Conservation (phyloP, 495 filamentous ascomycete genomes). For the Tetracladium marchalianum region DNA sequence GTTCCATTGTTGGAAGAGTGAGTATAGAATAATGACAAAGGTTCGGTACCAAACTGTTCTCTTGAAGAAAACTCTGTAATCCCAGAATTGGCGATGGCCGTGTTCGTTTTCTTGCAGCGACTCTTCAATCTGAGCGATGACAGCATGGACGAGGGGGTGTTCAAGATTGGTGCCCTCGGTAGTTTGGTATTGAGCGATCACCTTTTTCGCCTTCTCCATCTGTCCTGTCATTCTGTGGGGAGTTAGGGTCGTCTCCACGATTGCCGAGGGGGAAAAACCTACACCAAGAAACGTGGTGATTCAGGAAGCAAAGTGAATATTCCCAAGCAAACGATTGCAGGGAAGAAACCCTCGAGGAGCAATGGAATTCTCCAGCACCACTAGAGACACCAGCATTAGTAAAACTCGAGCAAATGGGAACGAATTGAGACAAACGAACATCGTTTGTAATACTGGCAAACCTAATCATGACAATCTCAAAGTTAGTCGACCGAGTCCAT, state of each 20-base stretch:
- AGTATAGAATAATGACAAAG: conserved; percentile 30
- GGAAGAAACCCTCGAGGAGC: conserved; percentile 29
- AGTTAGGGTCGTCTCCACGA: too few species aligned
- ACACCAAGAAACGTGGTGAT: conserved; percentile 30
- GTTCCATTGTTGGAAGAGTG: conserved; percentile 36
- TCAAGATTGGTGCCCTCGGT: conserved; percentile 25
- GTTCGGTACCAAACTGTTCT: conserved; percentile 26
- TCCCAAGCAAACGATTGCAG: conserved; percentile 27
- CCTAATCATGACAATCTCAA: too few species aligned
- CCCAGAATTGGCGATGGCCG: conserved; percentile 25
- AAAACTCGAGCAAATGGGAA: not conserved
- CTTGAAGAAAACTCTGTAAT: conserved; percentile 31
- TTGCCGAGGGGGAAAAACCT: too few species aligned
- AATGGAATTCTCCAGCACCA: conserved; percentile 28
- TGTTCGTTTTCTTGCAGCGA: conserved; percentile 24
- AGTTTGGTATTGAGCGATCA: conserved; percentile 30
- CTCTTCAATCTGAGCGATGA: conserved; percentile 32
- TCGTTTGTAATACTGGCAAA: too few species aligned
- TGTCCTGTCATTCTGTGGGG: conserved; percentile 21
- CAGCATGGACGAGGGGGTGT: conserved; percentile 28
- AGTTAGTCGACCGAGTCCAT: too few species aligned
- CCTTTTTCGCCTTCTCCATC: conserved; percentile 24
- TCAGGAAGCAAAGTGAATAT: conserved; percentile 31
- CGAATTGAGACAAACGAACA: too few species aligned
- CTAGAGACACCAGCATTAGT: conserved; percentile 19